Conservation (phyloP, 2,329 filamentous ascomycete genomes). For the Alternaria viburni region DNA sequence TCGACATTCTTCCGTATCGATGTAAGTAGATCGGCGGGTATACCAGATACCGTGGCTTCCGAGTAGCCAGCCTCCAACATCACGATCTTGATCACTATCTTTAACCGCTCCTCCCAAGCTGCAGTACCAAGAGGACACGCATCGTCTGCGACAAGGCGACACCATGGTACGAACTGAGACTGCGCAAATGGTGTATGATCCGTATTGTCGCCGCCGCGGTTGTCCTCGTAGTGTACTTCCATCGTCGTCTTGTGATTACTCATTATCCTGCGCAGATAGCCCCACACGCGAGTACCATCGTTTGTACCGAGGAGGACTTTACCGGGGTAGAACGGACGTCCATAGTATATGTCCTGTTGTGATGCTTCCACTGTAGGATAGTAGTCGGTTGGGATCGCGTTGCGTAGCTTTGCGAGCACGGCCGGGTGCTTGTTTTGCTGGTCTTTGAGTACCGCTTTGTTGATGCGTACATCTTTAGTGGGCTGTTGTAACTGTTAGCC, state of each 20-base stretch:
- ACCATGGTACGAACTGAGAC: neutral
- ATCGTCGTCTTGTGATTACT: neutral
- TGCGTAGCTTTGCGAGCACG: neutral
- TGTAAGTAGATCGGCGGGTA: neutral
- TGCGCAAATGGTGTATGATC: neutral
- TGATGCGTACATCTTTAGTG: neutral
- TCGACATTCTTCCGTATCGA: neutral
- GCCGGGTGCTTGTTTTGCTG: neutral
- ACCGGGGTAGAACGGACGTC: neutral
- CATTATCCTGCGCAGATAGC: neutral
- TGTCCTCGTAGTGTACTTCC: neutral
- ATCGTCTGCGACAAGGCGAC: neutral
- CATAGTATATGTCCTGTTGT: neutral
- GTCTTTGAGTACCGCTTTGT: neutral
- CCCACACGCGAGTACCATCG: neutral
- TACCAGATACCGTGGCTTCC: neutral
- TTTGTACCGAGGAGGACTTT: neutral
- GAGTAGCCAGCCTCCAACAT: neutral
- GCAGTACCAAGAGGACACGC: neutral
- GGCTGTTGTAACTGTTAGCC: neutral
- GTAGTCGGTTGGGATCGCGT: neutral
- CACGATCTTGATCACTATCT: neutral
- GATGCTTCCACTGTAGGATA: neutral
- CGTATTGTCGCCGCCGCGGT: neutral
- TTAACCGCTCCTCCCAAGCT: neutral